These are phyloP conservation scores for Canavalia gladiata DNA, from an alignment of 306 rosid species.

Conservation along the genomic window DNA sequence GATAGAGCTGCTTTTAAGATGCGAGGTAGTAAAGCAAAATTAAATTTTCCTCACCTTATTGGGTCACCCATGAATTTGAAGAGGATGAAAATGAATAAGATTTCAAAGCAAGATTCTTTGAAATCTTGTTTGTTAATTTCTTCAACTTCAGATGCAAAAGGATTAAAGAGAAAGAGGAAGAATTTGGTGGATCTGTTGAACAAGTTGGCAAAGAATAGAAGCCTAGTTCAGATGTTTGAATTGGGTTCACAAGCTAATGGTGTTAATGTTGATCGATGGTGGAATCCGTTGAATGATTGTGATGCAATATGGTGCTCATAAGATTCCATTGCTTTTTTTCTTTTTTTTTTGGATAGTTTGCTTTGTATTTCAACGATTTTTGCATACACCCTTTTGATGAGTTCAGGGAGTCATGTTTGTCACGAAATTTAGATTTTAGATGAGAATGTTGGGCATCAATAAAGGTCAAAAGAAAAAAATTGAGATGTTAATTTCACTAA, in stretches of 20 bases:
- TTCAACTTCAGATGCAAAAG: neutral
- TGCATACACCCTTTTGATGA: neutral
- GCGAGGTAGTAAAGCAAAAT: constrained; percentile 64
- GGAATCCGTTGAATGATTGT: neutral
- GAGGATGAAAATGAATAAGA: neutral
- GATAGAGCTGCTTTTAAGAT: constrained; percentile 68
- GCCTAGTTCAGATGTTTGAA: neutral
- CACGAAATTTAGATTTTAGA: neutral
- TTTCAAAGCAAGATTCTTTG: neutral
- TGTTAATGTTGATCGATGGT: neutral
- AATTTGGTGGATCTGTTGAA: constrained; percentile 26
- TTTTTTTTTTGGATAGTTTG: neutral
- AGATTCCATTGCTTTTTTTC: neutral
- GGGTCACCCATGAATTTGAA: constrained; percentile 7
- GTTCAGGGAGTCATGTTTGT: neutral
- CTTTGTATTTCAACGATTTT: neutral
- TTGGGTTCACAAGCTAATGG: neutral
- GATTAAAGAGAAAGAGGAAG: neutral
- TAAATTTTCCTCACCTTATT: constrained; percentile 66
- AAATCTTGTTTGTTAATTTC: neutral
- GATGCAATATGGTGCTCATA: neutral
- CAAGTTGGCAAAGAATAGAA: constrained; percentile 32
- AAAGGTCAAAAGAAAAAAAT: too few relatives aligned
- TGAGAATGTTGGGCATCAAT: neutral
- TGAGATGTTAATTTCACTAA: too few relatives aligned